These are phyloP conservation scores for Plasmodium gallinaceum DNA, from an alignment of 169 alveolate species.

Conservation along the genomic window DNA sequence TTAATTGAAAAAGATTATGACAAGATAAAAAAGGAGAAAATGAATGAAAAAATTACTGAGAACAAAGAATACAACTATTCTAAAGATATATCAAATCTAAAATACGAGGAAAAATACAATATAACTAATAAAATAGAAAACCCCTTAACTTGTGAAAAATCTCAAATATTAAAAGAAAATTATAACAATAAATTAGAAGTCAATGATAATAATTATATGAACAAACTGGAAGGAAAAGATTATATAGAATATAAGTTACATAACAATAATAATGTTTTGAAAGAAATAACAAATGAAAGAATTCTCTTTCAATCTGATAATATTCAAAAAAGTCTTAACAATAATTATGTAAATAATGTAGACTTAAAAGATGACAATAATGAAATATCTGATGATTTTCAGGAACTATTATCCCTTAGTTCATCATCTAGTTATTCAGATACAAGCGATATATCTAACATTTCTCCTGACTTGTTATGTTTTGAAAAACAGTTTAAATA, in stretches of 20 bases:
- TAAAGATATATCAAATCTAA: too few species aligned
- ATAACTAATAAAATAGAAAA: too few species aligned
- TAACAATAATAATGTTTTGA: background rate
- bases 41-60: too few species aligned
- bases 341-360: background rate
- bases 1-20: too few species aligned
- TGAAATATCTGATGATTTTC: background rate
- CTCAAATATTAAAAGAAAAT: too few species aligned
- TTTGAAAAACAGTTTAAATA: conserved; percentile 75
- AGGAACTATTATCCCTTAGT: background rate
- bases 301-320: background rate
- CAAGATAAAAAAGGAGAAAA: too few species aligned
- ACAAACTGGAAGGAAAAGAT: conserved; percentile 4
- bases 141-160: too few species aligned
- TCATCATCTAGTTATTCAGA: conserved; percentile 32
- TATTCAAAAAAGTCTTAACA: too few species aligned
- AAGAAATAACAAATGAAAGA: background rate
- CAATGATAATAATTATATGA: background rate
- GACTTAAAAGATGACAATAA: background rate
- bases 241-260: background rate
- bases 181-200: too few species aligned
- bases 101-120: too few species aligned
- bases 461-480: conserved; percentile 62
- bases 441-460: conserved; percentile 48
- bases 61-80: too few species aligned